These are phyloP conservation scores for Volvox reticuliferus DNA, from an alignment of 139 green algal genomes.

Conservation along the genomic window DNA sequence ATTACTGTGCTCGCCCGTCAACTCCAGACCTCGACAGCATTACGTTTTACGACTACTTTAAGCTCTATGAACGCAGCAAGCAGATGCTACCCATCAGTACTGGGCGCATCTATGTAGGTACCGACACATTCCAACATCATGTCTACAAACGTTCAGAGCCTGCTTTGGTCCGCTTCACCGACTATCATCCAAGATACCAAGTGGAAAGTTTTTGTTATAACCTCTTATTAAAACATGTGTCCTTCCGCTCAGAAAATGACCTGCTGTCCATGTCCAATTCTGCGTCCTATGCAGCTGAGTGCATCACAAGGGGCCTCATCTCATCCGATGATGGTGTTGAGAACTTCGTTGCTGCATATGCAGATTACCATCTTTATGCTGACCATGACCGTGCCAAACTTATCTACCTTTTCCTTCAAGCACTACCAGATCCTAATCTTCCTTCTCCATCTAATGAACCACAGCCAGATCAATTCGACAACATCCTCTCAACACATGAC, in stretches of 20 bases:
- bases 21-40: not conserved
- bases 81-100: not conserved
- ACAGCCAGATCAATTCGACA: no score
- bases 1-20: not conserved
- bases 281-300: not conserved
- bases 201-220: not conserved
- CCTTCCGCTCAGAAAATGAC: not conserved
- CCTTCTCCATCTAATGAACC: no score
- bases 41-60: not conserved
- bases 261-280: not conserved
- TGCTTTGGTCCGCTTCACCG: not conserved
- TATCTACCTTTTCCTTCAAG: not conserved
- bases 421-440: no score
- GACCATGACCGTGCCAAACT: not conserved
- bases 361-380: not conserved
- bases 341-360: not conserved
- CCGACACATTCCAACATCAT: not conserved
- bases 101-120: not conserved
- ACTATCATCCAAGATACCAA: not conserved
- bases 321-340: not conserved
- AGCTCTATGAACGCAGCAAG: not conserved
- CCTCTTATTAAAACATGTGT: not conserved
- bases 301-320: not conserved
- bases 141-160: not conserved
- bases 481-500: no score